phyloP scores from a whole-genome alignment of 768 basidiomycete species.

The Pluteus cervinus region DNA sequence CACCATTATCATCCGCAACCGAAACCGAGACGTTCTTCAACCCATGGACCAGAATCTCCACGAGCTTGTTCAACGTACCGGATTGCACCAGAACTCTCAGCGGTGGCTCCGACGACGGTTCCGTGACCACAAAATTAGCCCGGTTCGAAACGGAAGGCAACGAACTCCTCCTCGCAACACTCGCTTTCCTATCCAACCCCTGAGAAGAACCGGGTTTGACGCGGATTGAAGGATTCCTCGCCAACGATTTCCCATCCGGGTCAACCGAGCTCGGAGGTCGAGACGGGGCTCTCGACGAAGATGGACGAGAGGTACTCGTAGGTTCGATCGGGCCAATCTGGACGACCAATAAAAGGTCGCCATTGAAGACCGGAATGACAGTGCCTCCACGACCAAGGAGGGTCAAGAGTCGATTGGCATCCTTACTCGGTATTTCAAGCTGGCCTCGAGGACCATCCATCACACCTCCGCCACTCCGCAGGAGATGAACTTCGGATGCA shows the following conservation, averaged over 20 bases:
- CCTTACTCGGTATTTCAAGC: constrained; percentile 25
- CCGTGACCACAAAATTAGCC: constrained; percentile 50
- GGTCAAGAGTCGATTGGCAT: constrained; percentile 24
- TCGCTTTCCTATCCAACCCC: constrained; percentile 70
- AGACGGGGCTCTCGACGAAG: constrained; percentile 59
- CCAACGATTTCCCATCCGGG: constrained; percentile 40
- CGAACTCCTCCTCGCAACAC: constrained; percentile 68
- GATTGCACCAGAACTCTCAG: constrained; percentile 74
- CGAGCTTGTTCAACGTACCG: constrained; percentile 69
- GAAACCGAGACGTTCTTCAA: constrained; percentile 72
- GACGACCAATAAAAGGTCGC: constrained; percentile 68
- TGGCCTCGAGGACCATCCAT: constrained; percentile 28
- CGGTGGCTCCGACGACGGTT: constrained; percentile 63
- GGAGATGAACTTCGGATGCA: constrained; percentile 51
- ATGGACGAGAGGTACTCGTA: constrained; percentile 41
- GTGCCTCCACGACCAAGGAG: constrained; percentile 55
- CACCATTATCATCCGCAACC: constrained; percentile 82
- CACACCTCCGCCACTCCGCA: constrained; percentile 45
- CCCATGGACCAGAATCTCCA: constrained; percentile 73
- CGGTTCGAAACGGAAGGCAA: constrained; percentile 70
- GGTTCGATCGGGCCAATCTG: constrained; percentile 47
- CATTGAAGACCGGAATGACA: constrained; percentile 66
- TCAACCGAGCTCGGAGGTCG: constrained; percentile 63
- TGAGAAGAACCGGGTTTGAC: constrained; percentile 68
- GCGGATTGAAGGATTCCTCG: constrained; percentile 69